Conservation (phyloP, 1,284 basidiomycete genomes). For the Fomitopsis betulina region DNA sequence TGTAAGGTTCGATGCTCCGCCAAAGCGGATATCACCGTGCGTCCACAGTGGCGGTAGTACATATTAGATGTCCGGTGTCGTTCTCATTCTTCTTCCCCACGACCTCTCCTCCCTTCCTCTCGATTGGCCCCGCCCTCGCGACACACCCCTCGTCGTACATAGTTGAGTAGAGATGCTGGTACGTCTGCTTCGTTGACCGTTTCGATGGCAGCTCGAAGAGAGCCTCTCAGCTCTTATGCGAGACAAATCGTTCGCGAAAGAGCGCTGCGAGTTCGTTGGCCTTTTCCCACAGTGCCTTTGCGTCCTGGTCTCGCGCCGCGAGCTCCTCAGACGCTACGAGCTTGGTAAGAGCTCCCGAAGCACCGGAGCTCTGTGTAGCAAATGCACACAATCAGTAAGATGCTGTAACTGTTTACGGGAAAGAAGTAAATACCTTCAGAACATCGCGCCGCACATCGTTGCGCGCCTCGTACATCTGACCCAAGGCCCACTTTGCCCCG, state of each 20-base stretch:
- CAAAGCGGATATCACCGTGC: neutral
- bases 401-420: no score
- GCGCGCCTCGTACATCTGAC: slow-evolving; percentile 4
- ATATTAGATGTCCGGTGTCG: neutral
- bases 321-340: neutral
- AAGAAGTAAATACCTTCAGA: neutral
- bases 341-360: neutral
- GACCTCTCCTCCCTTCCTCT: neutral
- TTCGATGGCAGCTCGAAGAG: neutral
- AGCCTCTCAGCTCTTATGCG: neutral
- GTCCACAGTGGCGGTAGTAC: neutral
- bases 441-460: neutral
- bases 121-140: neutral
- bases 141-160: neutral
- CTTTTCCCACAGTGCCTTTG: neutral
- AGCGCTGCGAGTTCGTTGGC: neutral
- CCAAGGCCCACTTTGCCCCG: slow-evolving; percentile 2
- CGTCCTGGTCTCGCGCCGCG: neutral
- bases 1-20: neutral
- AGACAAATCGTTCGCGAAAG: neutral
- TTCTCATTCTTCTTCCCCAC: neutral
- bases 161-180: neutral
- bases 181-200: neutral
- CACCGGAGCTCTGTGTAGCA: neutral
- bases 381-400: neutral